Conservation (phyloP, 345 rosid species). For the Ceriops tagal region DNA sequence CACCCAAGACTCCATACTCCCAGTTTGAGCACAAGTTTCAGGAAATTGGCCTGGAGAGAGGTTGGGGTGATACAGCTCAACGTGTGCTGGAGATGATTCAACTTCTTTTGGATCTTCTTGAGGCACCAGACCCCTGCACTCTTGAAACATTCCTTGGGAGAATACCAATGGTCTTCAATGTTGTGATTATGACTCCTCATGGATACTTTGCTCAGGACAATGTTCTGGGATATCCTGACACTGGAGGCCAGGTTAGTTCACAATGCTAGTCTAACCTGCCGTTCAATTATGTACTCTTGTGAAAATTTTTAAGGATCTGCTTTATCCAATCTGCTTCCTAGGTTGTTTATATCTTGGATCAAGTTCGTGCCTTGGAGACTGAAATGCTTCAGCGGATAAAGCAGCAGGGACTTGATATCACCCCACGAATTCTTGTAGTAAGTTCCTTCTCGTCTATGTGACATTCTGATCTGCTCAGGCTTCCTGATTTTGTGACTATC, state of each 20-base stretch:
- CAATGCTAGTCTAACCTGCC: background rate
- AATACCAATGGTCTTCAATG: slow-evolving; percentile 83
- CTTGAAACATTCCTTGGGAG: slow-evolving; percentile 77
- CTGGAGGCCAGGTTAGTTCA: slow-evolving; percentile 80
- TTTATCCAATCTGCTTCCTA: slow-evolving; percentile 7
- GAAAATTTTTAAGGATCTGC: background rate
- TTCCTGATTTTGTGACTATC: background rate
- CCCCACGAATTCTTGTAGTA: slow-evolving; percentile 75
- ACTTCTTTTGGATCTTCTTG: slow-evolving; percentile 79
- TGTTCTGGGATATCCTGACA: slow-evolving; percentile 88
- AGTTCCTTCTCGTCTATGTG: slow-evolving; percentile 16
- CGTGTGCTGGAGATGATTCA: slow-evolving; percentile 75
- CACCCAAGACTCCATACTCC: slow-evolving; percentile 47
- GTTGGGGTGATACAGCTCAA: slow-evolving; percentile 79
- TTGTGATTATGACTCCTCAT: slow-evolving; percentile 85
- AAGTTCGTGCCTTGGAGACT: slow-evolving; percentile 80
- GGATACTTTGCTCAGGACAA: slow-evolving; percentile 90
- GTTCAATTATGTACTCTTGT: background rate
- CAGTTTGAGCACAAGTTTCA: slow-evolving; percentile 64
- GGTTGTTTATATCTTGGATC: slow-evolving; percentile 92
- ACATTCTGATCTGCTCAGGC: background rate
- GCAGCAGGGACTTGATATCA: slow-evolving; percentile 76
- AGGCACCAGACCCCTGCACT: slow-evolving; percentile 87
- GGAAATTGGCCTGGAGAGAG: slow-evolving; percentile 82
- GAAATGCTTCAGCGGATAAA: slow-evolving; percentile 83